These are phyloP conservation scores for Kluyveromyces siamensis DNA, from an alignment of 805 yeast species.

Conservation along the genomic window DNA sequence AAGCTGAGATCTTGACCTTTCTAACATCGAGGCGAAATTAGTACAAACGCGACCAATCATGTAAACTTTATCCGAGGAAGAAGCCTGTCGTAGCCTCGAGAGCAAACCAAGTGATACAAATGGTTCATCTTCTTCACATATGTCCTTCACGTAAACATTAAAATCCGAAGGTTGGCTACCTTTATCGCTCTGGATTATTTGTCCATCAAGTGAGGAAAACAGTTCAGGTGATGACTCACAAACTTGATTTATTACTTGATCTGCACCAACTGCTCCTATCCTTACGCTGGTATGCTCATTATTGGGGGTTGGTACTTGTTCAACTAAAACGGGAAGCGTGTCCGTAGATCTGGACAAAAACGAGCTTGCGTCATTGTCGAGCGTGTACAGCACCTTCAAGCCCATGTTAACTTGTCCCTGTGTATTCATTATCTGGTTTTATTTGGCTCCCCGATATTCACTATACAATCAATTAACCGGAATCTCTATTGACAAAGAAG, in stretches of 20 bases:
- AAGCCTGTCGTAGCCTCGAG: conserved; percentile 22
- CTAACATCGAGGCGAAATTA: conserved; percentile 26
- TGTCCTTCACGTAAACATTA: conserved; percentile 27
- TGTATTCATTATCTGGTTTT: background rate
- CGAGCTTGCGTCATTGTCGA: conserved; percentile 22
- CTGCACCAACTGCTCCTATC: conserved; percentile 24
- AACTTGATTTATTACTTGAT: conserved; percentile 21
- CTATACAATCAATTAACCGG: background rate
- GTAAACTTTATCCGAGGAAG: conserved; percentile 6
- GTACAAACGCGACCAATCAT: conserved; percentile 30
- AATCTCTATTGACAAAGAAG: background rate
- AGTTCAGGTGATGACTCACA: conserved; percentile 28
- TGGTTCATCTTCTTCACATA: conserved; percentile 29
- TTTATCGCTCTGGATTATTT: conserved; percentile 13
- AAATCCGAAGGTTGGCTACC: conserved; percentile 7
- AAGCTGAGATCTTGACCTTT: conserved; percentile 11
- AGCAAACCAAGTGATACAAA: conserved; percentile 28
- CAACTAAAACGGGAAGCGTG: conserved; percentile 19
- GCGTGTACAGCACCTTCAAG: conserved; percentile 26
- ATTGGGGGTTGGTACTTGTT: conserved; percentile 19
- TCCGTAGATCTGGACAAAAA: conserved; percentile 26
- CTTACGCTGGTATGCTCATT: conserved; percentile 11
- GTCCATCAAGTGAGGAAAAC: conserved; percentile 9
- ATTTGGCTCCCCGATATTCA: background rate
- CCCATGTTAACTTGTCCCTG: conserved; percentile 15